Base-by-base conservation (phyloP, 2,329 filamentous ascomycete genomes). In the Fusarium continuum region DNA sequence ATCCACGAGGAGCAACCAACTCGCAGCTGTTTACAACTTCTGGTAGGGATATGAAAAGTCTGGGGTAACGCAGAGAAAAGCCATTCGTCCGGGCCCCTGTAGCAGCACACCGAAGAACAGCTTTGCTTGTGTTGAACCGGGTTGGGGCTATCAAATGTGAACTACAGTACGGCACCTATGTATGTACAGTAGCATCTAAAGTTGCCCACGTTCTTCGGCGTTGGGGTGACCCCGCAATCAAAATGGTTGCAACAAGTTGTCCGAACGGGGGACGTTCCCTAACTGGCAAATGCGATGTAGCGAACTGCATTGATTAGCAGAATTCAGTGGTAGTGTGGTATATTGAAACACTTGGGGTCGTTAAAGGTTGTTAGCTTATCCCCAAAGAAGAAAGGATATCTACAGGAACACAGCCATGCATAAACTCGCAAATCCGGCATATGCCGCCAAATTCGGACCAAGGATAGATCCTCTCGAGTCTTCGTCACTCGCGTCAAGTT, bases 401-500 rank as follows among this genome's bases (percentile, higher is more conserved):
- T 26, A 46, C 19, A 55, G 13, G 10, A 49, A 41, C 8, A 41
- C 22, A 17, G 23, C 39, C 34, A 54, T 40, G 11, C 55, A 41
- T n/a, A 60, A 17, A 31, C 47, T 47, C 19, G 43, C 17, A 7
- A 60, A 28, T 6, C 44, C 44, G 26, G 38, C 38, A 59, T 38
- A 62, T 17, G 22, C 43, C n/a, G 39, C 34, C 14, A 45, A 31
- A 17, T 43, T 45, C 40, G 36, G 45, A 8, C 32, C 46, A 8
- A 38, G 9, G 23, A 26, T 25, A 31, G 52, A 46, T n/a, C 44
- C 56, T 23, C 26, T 52, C 13, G 67, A 70, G 4, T 31, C 44
- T 10, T 52, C 8, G 16, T 43, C 38, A 17, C 38, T 50, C 8
- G 46, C 39, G 32, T 83, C 70, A n/a, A 84, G 68, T 10, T 77